Evolutionary conservation across 2,329 filamentous ascomycete species (phyloP).

Genomic region (Aciculosporium take): DNA sequence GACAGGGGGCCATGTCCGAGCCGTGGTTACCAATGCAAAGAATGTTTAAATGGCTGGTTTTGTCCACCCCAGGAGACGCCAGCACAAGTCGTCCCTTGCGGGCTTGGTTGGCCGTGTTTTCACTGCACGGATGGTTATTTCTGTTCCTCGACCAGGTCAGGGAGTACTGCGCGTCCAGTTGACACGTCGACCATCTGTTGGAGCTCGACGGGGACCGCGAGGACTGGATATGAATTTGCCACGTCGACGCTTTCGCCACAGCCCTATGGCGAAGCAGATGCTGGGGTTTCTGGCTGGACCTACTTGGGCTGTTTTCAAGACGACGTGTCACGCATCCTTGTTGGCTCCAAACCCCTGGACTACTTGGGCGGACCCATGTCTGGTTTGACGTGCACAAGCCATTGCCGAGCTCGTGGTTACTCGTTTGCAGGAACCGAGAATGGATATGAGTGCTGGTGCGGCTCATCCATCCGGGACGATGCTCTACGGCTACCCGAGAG

Average conservation of each 20-base stretch:
- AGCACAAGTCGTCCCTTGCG: constrained; percentile 15
- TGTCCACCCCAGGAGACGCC: constrained; percentile 19
- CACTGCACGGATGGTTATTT: constrained; percentile 18
- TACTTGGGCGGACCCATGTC: constrained; percentile 27
- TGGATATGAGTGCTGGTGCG: constrained; percentile 38
- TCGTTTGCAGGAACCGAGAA: constrained; percentile 35
- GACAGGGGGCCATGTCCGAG: constrained; percentile 12
- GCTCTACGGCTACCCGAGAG: constrained; percentile 12
- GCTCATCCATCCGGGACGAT: constrained; percentile 13
- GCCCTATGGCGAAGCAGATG: not conserved
- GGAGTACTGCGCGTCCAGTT: not conserved
- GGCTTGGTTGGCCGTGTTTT: constrained; percentile 18
- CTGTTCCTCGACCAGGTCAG: constrained; percentile 8
- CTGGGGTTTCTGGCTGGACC: constrained; percentile 10
- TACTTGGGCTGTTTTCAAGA: constrained; percentile 21
- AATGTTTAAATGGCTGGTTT: constrained; percentile 19
- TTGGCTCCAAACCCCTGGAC: constrained; percentile 12
- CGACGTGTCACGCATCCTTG: constrained; percentile 10
- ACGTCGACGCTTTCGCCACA: not conserved
- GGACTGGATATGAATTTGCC: not conserved
- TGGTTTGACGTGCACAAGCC: constrained; percentile 31
- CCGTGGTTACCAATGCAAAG: constrained; percentile 14
- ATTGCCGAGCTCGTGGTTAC: constrained; percentile 28
- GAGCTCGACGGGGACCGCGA: not conserved
- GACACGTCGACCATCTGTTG: not conserved